These are phyloP conservation scores for Rhizopogon salebrosus DNA, from an alignment of 768 basidiomycete genomes.

Conservation along the genomic window DNA sequence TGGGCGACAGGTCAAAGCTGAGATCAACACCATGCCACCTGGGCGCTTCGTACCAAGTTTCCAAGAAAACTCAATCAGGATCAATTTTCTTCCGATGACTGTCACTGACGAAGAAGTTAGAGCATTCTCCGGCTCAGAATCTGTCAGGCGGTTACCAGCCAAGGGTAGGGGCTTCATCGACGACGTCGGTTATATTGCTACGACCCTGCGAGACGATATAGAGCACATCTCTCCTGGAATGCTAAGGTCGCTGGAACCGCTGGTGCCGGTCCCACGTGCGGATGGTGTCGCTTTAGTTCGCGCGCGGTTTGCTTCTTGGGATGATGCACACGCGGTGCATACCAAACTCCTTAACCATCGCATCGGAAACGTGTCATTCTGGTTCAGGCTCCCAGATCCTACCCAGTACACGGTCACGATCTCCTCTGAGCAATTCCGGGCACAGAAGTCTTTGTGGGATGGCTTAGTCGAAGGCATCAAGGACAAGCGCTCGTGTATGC, in stretches of 20 bases:
- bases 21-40: conserved; percentile 36
- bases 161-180: conserved; percentile 16
- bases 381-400: conserved; percentile 41
- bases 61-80: conserved; percentile 33
- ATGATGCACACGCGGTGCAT: conserved; percentile 38
- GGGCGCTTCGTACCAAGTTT: conserved; percentile 22
- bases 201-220: conserved; percentile 21
- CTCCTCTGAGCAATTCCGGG: conserved; percentile 42
- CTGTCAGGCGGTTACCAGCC: conserved; percentile 19
- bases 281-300: conserved; percentile 32
- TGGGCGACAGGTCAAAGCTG: conserved; percentile 43
- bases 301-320: conserved; percentile 45
- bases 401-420: conserved; percentile 48
- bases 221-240: conserved; percentile 11
- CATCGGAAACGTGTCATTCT: conserved; percentile 27
- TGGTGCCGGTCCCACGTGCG: conserved; percentile 10
- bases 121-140: conserved; percentile 25
- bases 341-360: conserved; percentile 29
- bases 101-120: conserved; percentile 20
- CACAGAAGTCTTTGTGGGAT: conserved; percentile 48
- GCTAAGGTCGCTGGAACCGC: conserved; percentile 22
- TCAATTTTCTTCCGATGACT: conserved; percentile 35
- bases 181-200: conserved; percentile 13
- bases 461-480: conserved; percentile 31
- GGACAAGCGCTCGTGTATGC: conserved; percentile 30